Percentiles rank a stretch among this genome's conserved stretches.
These are phyloP conservation scores for Ophiostoma perfectum DNA, from an alignment of 2,329 filamentous ascomycete genomes.

Conservation along the genomic window DNA sequence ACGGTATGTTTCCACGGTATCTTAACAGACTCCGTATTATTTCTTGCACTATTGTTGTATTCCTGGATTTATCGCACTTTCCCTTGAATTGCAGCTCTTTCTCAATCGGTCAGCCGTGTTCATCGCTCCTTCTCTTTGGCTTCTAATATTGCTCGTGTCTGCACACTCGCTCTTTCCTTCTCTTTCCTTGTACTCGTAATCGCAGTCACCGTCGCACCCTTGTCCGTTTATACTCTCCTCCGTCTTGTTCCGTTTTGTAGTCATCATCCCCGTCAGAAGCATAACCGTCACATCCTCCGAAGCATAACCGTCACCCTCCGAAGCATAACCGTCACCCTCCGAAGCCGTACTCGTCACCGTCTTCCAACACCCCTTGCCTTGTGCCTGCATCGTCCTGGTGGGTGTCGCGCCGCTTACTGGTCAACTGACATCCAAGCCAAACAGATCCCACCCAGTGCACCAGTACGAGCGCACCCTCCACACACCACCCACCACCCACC, in stretches of 20 bases:
- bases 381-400: neutral
- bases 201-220: neutral
- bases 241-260: neutral
- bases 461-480: no score
- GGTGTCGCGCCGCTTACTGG: neutral
- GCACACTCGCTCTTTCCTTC: no score
- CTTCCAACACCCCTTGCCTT: neutral
- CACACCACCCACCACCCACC: neutral
- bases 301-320: no score
- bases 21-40: neutral
- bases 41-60: neutral
- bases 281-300: no score
- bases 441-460: no score
- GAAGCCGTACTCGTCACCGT: no score
- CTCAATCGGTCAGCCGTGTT: neutral
- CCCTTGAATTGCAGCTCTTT: neutral
- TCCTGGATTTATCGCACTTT: no score
- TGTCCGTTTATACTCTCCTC: neutral
- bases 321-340: no score
- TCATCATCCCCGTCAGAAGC: no score
- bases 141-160: no score
- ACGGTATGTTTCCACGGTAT: neutral
- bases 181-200: neutral
- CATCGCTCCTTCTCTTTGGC: neutral
- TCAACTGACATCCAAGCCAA: constrained; percentile 1